Percentiles rank a stretch among this genome's conserved stretches.
Evolutionary conservation across 208 protist species (phyloP).

Genomic region (Trypanosoma lewisi): DNA sequence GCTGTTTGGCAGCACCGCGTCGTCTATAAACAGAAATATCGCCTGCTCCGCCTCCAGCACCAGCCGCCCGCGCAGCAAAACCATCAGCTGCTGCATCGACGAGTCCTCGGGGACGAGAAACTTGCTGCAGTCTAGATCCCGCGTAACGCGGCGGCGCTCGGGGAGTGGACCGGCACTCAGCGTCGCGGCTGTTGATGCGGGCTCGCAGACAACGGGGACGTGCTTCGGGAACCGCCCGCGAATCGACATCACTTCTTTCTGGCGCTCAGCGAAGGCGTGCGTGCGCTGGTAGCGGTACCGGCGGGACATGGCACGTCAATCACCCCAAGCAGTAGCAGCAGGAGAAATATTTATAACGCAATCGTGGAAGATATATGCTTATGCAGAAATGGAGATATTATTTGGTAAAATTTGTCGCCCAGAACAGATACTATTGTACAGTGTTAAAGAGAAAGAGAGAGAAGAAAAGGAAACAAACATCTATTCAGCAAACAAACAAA

Average conservation of each 20-base stretch:
- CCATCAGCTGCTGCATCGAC: slow-evolving; percentile 88
- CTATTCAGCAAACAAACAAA: slow-evolving; percentile 10
- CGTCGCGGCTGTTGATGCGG: slow-evolving; percentile 22
- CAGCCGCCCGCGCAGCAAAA: slow-evolving; percentile 87
- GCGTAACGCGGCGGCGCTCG: slow-evolving; percentile 4
- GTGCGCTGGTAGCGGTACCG: slow-evolving; percentile 36
- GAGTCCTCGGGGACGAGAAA: slow-evolving; percentile 58
- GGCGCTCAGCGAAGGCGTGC: slow-evolving; percentile 51
- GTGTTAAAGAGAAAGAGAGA: background rate
- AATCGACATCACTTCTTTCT: slow-evolving; percentile 33
- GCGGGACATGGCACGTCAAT: slow-evolving; percentile 8
- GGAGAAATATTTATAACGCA: no score
- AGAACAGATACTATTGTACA: background rate
- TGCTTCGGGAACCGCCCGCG: slow-evolving; percentile 50
- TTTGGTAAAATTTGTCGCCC: no score
- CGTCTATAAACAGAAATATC: slow-evolving; percentile 90
- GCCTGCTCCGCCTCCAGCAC: slow-evolving; percentile 83
- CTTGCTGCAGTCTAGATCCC: slow-evolving; percentile 31
- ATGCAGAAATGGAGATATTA: background rate
- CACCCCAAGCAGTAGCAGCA: no score
- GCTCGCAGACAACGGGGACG: slow-evolving; percentile 91
- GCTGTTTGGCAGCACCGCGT: slow-evolving; percentile 72
- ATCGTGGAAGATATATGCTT: slow-evolving; percentile 4
- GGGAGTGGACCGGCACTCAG: slow-evolving; percentile 26
- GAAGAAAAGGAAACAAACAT: slow-evolving; percentile 22